Base-by-base conservation (phyloP, 371 early-diverging fungal species). In the Apophysomyces ossiformis region DNA sequence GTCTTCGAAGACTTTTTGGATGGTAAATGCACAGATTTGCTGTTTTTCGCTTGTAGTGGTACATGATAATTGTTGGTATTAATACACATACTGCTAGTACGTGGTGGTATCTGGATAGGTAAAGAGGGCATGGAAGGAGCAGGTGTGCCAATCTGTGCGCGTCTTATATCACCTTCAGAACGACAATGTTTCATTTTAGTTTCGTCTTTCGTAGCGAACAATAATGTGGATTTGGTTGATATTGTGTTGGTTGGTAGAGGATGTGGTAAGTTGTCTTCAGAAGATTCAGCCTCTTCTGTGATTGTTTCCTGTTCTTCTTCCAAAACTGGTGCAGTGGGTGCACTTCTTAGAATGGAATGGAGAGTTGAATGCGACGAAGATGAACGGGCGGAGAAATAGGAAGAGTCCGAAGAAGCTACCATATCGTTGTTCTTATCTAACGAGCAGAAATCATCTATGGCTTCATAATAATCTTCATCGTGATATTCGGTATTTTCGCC, bases 371-470 rank as follows among this genome's bases (percentile, higher is more conserved):
- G 18, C 6, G 65, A 65, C 13, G 60, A 50, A 41, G 45, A 65
- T 7, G 65, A 65, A 1, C 47, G 59, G 0, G 65, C 65, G 1
- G 65, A 65, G 32, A 65, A 65, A 39, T 65, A 65, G 15, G 65
- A 65, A 4, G 65, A 65, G 8, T n/a, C 54, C 5, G 54, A 50
- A 6, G 54, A 50, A 11, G 21, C 54, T 9, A 47, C 47, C 54
- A 50, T 50, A 9, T 50, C 9, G 21, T 13, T 8, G 54, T 2
- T 41, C 13, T 41, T 41, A 41, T 41, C 41, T 41, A 41, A 13
- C 5, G 54, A 50, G 7, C 21, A 21, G 7, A 50, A 50, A 21
- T 50, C 54, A 21, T 50, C 54, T 21, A 21, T 11, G n/a, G 54
- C 54, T 50, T 50, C 54, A 26, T 50, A 50, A 21, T 50, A 50